Base-by-base conservation (phyloP, 768 basidiomycete species). In the Boletus eberwhitei region DNA sequence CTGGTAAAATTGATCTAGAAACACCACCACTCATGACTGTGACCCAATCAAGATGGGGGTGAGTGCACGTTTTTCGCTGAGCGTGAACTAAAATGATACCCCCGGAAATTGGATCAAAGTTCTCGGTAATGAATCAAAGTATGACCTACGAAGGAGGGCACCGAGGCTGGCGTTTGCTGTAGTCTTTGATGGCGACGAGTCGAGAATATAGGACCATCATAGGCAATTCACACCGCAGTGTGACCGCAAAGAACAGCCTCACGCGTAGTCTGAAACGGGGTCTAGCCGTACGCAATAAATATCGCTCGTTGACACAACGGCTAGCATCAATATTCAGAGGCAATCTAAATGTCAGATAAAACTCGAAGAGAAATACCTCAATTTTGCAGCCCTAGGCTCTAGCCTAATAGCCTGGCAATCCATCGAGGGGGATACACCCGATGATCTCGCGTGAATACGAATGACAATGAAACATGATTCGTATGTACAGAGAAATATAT, bases 1-100 rank as follows among this genome's bases (percentile, higher is more conserved):
- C 63, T 22, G 61, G 55, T 36, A 38, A 19, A 11, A 59, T 36
- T 42, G 41, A 34, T 5, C 38, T 29, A 21, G 55, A 45, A n/a
- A 17, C 5, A 14, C 45, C 9, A 17, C 29, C 35, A 14, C 44
- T 54, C 57, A 59, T 59, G 41, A n/a, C 19, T 19, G 31, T 9
- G n/a, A 16, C 19, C 19, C 19, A 32, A 12, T 31, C 21, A 16
- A 16, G 31, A 35, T 11, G 31, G 32, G 1, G 2, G 7, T 8
- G 29, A 4, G 14, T n/a, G 2, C 9, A 34, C 45, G n/a, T 2
- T 17, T 26, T 34, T 45, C 8, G n/a, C 13, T 16, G 31, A 21
- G 11, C 24, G 11, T 12, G 24, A 26, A 24, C 24, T n/a, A 7
- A 42, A 3, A 16, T 5, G 19, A 8, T 9, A 14, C 29, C 13